Conservation (phyloP, 768 basidiomycete genomes). For the Suillus weaverae region DNA sequence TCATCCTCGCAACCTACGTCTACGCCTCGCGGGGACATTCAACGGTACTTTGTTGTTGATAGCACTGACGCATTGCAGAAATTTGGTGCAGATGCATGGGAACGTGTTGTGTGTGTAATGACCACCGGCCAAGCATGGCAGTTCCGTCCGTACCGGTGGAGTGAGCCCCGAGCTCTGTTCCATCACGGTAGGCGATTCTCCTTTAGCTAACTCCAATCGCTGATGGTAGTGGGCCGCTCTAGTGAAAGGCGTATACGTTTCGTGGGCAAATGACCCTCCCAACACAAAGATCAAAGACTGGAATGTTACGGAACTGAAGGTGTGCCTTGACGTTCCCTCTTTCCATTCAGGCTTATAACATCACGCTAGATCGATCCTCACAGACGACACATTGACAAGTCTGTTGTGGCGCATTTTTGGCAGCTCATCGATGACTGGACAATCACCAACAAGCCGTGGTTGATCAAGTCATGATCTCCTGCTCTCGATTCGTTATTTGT, state of each 20-base stretch:
- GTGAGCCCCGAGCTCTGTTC: conserved; percentile 87
- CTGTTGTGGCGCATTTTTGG: conserved; percentile 96
- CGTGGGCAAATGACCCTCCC: conserved; percentile 91
- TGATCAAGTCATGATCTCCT: conserved; percentile 47
- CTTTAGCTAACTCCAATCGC: background rate
- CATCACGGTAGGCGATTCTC: conserved; percentile 70
- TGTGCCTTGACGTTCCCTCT: conserved; percentile 29
- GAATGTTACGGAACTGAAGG: conserved; percentile 96
- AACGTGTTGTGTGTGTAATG: conserved; percentile 95
- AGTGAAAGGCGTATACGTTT: conserved; percentile 96
- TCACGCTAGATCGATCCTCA: conserved; percentile 77
- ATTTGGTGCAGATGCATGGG: conserved; percentile 93
- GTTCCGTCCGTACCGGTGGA: conserved; percentile 96
- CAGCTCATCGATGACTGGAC: conserved; percentile 88
- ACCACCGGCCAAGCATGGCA: conserved; percentile 99
- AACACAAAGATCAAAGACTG: conserved; percentile 91
- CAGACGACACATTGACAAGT: conserved; percentile 91
- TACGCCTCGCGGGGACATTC: conserved; percentile 38
- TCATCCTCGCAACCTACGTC: conserved; percentile 18
- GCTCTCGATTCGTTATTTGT: background rate
- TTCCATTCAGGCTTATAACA: background rate
- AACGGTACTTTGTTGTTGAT: conserved; percentile 87
- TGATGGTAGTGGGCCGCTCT: background rate
- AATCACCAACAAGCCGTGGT: conserved; percentile 72
- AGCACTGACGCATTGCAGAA: conserved; percentile 89